phyloP scores from a whole-genome alignment of 441 rosid species.

The Euphorbia schlechtendalii region DNA sequence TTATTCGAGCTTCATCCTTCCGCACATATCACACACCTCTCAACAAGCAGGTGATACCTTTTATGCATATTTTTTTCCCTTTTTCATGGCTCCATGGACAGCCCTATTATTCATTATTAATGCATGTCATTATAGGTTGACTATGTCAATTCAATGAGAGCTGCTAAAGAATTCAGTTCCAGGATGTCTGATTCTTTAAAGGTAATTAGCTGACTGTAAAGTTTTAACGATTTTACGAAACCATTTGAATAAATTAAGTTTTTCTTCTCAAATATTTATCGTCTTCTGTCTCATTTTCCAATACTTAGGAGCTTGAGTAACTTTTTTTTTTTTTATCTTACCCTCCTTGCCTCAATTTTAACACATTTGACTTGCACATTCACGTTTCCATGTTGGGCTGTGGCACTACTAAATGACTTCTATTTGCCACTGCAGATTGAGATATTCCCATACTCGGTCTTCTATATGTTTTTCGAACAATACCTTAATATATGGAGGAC shows the following conservation, averaged over 20 bases:
- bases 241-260: constrained; percentile 7
- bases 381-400: constrained; percentile 1
- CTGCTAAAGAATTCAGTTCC: constrained; percentile 80
- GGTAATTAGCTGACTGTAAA: constrained; percentile 33
- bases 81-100: neutral
- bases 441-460: constrained; percentile 94
- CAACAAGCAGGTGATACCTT: constrained; percentile 68
- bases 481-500: constrained; percentile 97
- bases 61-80: constrained; percentile 14
- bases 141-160: constrained; percentile 84
- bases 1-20: constrained; percentile 88
- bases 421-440: constrained; percentile 65
- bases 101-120: neutral
- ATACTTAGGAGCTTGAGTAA: neutral
- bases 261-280: constrained; percentile 11
- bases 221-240: neutral
- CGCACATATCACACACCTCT: constrained; percentile 99
- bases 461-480: constrained; percentile 98
- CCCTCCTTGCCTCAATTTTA: constrained; percentile 4
- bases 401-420: constrained; percentile 6
- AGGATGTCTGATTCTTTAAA: constrained; percentile 77
- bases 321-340: neutral
- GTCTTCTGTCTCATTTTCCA: constrained; percentile 6
- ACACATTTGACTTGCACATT: constrained; percentile 8
- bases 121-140: constrained; percentile 48